Conservation (phyloP, 257 asterid species). For the Phtheirospermum japonicum region DNA sequence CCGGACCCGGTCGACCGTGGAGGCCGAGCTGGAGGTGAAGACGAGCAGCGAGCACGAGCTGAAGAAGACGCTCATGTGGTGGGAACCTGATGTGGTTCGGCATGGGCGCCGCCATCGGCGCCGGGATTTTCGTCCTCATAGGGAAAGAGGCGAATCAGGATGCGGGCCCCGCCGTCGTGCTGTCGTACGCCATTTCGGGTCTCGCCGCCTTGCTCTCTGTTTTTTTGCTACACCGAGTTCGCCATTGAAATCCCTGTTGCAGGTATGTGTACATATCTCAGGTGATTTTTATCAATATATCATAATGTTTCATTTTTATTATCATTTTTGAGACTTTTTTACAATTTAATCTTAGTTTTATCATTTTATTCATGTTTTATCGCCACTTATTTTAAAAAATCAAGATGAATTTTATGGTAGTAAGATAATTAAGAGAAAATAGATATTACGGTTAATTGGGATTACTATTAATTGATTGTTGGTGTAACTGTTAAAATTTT, state of each 20-base stretch:
- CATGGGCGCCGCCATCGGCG: slow-evolving; percentile 87
- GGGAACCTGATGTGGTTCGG: slow-evolving; percentile 94
- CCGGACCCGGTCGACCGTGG: slow-evolving; percentile 47
- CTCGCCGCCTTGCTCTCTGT: slow-evolving; percentile 76
- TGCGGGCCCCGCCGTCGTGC: slow-evolving; percentile 78
- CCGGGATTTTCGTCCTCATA: too few species aligned
- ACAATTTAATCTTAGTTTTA: too few species aligned
- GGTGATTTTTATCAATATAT: too few species aligned
- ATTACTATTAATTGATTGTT: too few species aligned
- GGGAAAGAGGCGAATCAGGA: slow-evolving; percentile 59
- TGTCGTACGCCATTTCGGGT: slow-evolving; percentile 67
- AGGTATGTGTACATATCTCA: slow-evolving; percentile 17
- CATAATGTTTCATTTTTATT: too few species aligned
- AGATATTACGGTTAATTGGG: too few species aligned
- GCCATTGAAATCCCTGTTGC: slow-evolving; percentile 89
- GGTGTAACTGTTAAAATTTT: too few species aligned
- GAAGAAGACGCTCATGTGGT: slow-evolving; percentile 81
- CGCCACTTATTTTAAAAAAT: too few species aligned
- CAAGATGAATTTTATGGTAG: too few species aligned
- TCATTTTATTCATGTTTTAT: too few species aligned
- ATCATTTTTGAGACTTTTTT: too few species aligned
- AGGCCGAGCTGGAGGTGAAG: slow-evolving; percentile 57
- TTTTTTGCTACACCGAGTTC: slow-evolving; percentile 87
- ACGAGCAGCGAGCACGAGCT: slow-evolving; percentile 49
- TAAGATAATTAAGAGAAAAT: too few species aligned